phyloP scores from a whole-genome alignment of 2,329 filamentous ascomycete species.

The Exophiala spinifera region DNA sequence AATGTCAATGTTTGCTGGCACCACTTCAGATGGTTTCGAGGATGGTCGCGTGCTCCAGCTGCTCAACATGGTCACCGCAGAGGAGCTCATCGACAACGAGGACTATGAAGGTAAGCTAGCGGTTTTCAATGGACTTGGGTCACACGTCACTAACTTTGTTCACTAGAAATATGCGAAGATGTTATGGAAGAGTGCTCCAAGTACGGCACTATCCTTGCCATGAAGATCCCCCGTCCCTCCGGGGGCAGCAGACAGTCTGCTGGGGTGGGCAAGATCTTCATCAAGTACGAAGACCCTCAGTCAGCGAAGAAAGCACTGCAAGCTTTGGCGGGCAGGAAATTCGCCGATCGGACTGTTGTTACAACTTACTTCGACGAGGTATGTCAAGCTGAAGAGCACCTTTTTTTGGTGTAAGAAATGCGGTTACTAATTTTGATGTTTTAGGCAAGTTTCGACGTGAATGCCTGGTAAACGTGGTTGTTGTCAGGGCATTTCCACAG shows the following conservation, averaged over 20 bases:
- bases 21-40: conserved; percentile 73
- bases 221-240: conserved; percentile 87
- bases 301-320: conserved; percentile 79
- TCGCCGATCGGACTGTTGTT: conserved; percentile 92
- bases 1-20: conserved; percentile 95
- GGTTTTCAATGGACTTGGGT: conserved; percentile 1
- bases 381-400: conserved; percentile 21
- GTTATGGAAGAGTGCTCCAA: conserved; percentile 90
- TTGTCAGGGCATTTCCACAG: not conserved
- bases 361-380: conserved; percentile 96
- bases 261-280: conserved; percentile 95
- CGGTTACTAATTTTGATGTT: conserved; percentile 34
- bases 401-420: not conserved
- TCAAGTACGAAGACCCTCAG: conserved; percentile 81
- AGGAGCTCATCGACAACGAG: conserved; percentile 88
- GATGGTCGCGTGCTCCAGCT: conserved; percentile 82
- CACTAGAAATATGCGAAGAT: conserved; percentile 91
- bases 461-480: conserved; percentile 67
- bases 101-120: conserved; percentile 81
- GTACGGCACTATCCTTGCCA: conserved; percentile 77
- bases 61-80: conserved; percentile 96
- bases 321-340: conserved; percentile 91
- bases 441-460: conserved; percentile 90
- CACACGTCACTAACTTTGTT: not conserved
- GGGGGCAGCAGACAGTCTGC: conserved; percentile 78